A percentile compares a stretch with the other conserved stretches of the same genome.
Conservation (phyloP, 2,329 filamentous ascomycete species). For the Zymoseptoria crescenta region DNA sequence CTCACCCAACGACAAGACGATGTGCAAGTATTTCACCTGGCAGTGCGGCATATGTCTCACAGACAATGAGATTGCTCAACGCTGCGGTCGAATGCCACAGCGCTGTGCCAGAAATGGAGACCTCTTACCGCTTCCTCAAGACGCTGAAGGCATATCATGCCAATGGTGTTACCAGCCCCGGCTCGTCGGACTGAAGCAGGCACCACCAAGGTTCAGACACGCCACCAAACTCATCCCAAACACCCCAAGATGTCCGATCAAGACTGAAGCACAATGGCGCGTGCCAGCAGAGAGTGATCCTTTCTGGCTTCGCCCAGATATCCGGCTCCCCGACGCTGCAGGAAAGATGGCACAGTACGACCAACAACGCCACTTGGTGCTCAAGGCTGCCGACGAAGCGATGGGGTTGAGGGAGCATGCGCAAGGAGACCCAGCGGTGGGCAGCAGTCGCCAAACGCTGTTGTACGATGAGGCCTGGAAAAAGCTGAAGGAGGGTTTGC, state of each 20-base stretch:
- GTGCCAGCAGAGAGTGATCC: constrained; percentile 5
- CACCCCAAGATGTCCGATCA: not conserved
- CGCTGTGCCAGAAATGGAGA: constrained; percentile 6
- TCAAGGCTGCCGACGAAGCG: not conserved
- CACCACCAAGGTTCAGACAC: not conserved
- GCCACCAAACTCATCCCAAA: not conserved
- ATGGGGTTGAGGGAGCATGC: not conserved
- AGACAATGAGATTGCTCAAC: constrained; percentile 8
- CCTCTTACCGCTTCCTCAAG: constrained; percentile 6
- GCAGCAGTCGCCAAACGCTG: not conserved
- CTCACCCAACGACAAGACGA: not conserved
- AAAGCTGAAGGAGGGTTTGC: not conserved
- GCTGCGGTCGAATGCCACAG: constrained; percentile 6
- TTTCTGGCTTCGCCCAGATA: constrained; percentile 5
- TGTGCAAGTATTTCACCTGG: constrained; percentile 12
- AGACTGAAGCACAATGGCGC: not conserved
- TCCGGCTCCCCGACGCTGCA: constrained; percentile 1
- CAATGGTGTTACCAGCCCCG: constrained; percentile 2
- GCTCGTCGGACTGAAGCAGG: not conserved
- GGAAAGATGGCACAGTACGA: constrained; percentile 6
- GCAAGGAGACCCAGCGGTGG: not conserved
- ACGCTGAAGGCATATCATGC: constrained; percentile 10
- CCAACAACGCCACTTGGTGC: constrained; percentile 1
- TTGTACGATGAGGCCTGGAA: constrained; percentile 8
- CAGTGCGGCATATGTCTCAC: constrained; percentile 4